Percentiles rank a stretch among this genome's conserved stretches.
phyloP scores from a whole-genome alignment of 202 grass and related monocot genomes.

The Setaria italica region DNA sequence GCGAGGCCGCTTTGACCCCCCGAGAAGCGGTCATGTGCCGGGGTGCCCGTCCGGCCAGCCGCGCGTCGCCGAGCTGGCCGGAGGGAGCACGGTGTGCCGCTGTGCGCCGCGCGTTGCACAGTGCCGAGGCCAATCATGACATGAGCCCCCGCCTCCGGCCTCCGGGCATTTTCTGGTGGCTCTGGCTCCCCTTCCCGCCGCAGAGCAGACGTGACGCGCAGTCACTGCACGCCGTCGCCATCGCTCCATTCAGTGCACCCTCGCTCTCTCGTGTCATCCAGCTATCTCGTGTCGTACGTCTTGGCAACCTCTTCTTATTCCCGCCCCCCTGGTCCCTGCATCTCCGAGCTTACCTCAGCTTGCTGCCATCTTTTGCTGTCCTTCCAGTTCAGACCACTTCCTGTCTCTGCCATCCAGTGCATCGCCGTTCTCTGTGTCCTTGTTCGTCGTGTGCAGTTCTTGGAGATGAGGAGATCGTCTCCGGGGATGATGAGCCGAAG shows the following conservation, averaged over 20 bases:
- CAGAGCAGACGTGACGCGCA: neutral
- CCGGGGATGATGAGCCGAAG: slow-evolving; percentile 9
- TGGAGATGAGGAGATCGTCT: slow-evolving; percentile 45
- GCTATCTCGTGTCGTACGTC: neutral
- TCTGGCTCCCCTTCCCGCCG: neutral
- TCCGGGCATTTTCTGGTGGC: slow-evolving; percentile 5
- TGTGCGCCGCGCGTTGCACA: slow-evolving; percentile 1
- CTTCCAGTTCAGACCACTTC: neutral
- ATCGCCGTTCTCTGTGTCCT: neutral
- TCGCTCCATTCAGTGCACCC: neutral
- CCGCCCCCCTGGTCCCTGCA: neutral
- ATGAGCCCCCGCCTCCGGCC: neutral
- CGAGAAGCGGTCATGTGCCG: neutral
- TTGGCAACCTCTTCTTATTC: neutral
- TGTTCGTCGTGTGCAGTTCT: neutral
- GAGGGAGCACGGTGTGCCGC: neutral
- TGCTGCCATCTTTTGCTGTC: neutral
- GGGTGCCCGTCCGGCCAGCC: neutral
- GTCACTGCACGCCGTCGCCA: neutral
- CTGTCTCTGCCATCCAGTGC: neutral
- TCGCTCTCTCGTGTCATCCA: neutral
- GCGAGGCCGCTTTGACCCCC: slow-evolving; percentile 16
- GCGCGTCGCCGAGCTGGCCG: neutral
- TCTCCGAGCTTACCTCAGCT: neutral
- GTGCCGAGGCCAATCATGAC: slow-evolving; percentile 30